These are phyloP conservation scores for Taiozyma onychis DNA, from an alignment of 1,139 yeast genomes.

Conservation along the genomic window DNA sequence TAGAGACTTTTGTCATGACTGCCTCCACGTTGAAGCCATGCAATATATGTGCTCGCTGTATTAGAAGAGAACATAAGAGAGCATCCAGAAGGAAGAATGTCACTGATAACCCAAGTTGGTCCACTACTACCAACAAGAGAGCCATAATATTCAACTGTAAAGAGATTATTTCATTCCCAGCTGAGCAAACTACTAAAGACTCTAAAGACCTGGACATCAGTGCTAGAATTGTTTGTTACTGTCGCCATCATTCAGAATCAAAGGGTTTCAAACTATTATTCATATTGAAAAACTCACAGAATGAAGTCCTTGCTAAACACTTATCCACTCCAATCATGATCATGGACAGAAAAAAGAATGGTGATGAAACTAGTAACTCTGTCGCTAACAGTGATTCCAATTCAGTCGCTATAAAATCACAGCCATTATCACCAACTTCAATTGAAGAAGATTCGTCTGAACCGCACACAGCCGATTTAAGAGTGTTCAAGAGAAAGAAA, in stretches of 20 bases:
- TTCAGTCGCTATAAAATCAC: slow-evolving; percentile 8
- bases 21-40: slow-evolving; percentile 42
- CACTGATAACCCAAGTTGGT: slow-evolving; percentile 71
- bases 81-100: slow-evolving; percentile 82
- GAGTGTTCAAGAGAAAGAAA: slow-evolving; percentile 35
- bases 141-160: slow-evolving; percentile 89
- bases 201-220: slow-evolving; percentile 61
- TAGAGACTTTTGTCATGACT: slow-evolving; percentile 67
- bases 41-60: slow-evolving; percentile 80
- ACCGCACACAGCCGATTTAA: slow-evolving; percentile 37
- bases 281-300: slow-evolving; percentile 55
- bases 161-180: slow-evolving; percentile 74
- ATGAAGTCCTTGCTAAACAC: slow-evolving; percentile 65
- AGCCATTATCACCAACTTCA: slow-evolving; percentile 52
- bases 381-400: slow-evolving; percentile 10
- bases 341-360: slow-evolving; percentile 70
- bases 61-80: slow-evolving; percentile 86
- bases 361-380: slow-evolving; percentile 11
- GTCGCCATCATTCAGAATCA: slow-evolving; percentile 87
- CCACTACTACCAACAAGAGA: slow-evolving; percentile 65
- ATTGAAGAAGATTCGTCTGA: slow-evolving; percentile 66
- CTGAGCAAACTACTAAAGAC: slow-evolving; percentile 35
- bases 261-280: slow-evolving; percentile 73
- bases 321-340: slow-evolving; percentile 75
- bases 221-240: slow-evolving; percentile 88